Percentiles rank a stretch among this genome's conserved stretches.
phyloP scores from a whole-genome alignment of 306 rosid species.

The Oxytropis ochrocephala region DNA sequence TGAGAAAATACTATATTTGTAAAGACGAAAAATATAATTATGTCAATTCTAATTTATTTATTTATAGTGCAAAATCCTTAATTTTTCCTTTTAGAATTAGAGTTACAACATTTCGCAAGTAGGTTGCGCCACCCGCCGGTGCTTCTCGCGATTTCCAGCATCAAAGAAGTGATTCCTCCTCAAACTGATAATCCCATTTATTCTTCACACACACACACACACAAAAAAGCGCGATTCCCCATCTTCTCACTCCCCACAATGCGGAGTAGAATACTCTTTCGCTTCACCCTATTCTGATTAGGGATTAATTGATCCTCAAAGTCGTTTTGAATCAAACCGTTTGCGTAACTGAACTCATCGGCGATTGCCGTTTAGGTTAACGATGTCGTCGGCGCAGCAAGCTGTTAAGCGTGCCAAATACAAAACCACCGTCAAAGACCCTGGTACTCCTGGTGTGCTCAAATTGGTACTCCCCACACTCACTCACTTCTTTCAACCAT shows the following conservation, averaged over 20 bases:
- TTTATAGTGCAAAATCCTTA: no score
- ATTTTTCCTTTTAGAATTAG: no score
- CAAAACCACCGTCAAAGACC: constrained; percentile 64
- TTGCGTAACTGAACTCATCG: background rate
- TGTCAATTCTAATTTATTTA: no score
- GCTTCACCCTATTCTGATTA: background rate
- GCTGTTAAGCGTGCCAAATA: constrained; percentile 72
- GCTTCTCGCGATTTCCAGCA: background rate
- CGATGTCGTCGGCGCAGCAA: constrained; percentile 48
- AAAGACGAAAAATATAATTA: no score
- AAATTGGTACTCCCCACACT: constrained; percentile 45
- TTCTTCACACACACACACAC: background rate
- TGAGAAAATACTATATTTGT: no score
- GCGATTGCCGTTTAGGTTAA: background rate
- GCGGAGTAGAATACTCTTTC: background rate
- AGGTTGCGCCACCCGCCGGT: background rate
- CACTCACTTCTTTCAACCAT: background rate
- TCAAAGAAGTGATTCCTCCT: background rate
- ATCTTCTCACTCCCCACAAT: background rate
- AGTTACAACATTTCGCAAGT: background rate
- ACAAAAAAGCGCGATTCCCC: background rate
- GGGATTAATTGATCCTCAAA: background rate
- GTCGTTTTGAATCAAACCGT: background rate
- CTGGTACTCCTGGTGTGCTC: constrained; percentile 78
- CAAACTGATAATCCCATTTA: background rate